Evolutionary conservation across 2,329 filamentous ascomycete genomes (phyloP).

Genomic region (Hypoxylon sp.): DNA sequence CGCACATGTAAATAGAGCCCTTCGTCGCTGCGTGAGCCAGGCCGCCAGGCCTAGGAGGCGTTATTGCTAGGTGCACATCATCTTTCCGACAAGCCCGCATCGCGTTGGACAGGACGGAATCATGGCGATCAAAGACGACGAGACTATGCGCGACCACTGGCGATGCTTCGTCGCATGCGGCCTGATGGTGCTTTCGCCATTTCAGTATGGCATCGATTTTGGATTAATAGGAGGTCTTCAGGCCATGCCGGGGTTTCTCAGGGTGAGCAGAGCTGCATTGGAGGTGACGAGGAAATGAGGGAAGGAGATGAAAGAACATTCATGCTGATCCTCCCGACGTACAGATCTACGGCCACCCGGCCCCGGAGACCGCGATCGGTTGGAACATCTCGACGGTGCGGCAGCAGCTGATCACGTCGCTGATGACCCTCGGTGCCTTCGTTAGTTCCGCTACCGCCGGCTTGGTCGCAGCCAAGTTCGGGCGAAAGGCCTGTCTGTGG

Average conservation of each 20-base stretch:
- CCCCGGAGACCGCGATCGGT: constrained; percentile 48
- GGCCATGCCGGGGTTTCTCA: constrained; percentile 59
- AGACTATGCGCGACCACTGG: constrained; percentile 52
- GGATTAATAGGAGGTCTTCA: constrained; percentile 59
- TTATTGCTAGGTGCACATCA: neutral
- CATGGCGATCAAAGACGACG: constrained; percentile 36
- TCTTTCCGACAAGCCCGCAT: neutral
- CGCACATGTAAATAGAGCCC: constrained; percentile 21
- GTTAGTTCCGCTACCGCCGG: constrained; percentile 46
- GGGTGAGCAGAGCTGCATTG: constrained; percentile 41
- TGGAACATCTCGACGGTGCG: constrained; percentile 54
- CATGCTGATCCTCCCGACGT: neutral
- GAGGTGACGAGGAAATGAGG: too few species aligned
- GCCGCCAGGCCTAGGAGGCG: neutral
- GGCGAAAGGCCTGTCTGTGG: constrained; percentile 55
- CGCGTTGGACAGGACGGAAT: constrained; percentile 9
- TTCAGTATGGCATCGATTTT: constrained; percentile 62
- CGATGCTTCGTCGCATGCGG: constrained; percentile 57
- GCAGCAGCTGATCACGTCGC: constrained; percentile 49
- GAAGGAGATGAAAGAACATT: neutral
- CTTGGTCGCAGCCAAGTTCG: constrained; percentile 46
- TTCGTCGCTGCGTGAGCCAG: neutral
- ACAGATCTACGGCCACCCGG: constrained; percentile 50
- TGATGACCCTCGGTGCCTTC: constrained; percentile 49
- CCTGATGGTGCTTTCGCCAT: constrained; percentile 57